These are phyloP conservation scores for Aureobasidium sp. DNA, from an alignment of 2,329 filamentous ascomycete species.

Conservation along the genomic window DNA sequence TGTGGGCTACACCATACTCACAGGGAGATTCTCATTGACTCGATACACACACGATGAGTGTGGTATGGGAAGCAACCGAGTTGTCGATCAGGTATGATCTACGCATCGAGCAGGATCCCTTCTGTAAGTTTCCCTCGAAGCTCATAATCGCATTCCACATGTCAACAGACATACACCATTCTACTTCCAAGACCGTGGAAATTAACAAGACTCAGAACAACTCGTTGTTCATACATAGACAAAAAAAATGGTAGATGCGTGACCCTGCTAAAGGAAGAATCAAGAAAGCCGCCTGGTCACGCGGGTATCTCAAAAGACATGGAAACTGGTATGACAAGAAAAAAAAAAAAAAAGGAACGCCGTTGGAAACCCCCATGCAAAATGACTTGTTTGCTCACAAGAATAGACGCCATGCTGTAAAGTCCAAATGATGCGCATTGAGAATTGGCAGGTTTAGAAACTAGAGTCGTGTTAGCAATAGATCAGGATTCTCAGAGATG, in stretches of 20 bases:
- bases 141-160: too few relatives aligned
- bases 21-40: too few relatives aligned
- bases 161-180: too few relatives aligned
- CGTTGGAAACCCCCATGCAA: background rate
- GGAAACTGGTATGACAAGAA: background rate
- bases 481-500: background rate
- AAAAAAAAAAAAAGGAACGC: background rate
- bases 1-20: too few relatives aligned
- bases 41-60: too few relatives aligned
- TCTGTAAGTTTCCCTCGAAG: too few relatives aligned
- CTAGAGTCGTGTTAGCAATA: background rate
- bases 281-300: slow-evolving; percentile 4
- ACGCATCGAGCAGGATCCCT: too few relatives aligned
- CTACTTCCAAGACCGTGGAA: background rate
- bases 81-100: too few relatives aligned
- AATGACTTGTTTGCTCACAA: background rate
- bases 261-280: background rate
- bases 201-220: background rate
- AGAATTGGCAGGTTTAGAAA: background rate
- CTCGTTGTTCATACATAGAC: background rate
- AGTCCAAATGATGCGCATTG: background rate
- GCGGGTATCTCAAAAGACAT: slow-evolving; percentile 11
- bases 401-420: slow-evolving; percentile 3
- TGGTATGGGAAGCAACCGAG: too few relatives aligned
- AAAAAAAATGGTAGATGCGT: background rate